These are phyloP conservation scores for Pouteria campechiana DNA, from an alignment of 179 eudicot genomes.

Conservation along the genomic window DNA sequence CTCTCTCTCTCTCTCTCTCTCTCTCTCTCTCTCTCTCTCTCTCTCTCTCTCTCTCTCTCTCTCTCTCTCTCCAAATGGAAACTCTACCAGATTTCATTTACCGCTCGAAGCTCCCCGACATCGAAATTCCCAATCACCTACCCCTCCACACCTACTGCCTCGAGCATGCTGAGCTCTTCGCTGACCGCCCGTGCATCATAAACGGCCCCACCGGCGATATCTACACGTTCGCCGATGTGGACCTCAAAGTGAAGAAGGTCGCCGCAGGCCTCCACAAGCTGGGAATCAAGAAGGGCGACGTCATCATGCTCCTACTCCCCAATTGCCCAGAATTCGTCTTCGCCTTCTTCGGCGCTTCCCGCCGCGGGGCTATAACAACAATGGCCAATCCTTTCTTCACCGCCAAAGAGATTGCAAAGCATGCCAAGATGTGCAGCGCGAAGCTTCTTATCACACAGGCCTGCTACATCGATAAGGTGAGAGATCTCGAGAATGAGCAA, in stretches of 20 bases:
- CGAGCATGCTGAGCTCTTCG: conserved; percentile 25
- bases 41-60: neutral
- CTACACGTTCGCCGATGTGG: conserved; percentile 45
- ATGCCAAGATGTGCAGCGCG: conserved; percentile 30
- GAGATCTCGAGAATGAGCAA: conserved; percentile 11
- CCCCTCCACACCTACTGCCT: conserved; percentile 68
- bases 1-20: neutral
- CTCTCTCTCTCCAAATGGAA: neutral
- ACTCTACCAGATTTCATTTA: conserved; percentile 27
- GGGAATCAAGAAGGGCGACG: conserved; percentile 49
- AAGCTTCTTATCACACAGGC: conserved; percentile 58
- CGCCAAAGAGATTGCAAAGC: conserved; percentile 50
- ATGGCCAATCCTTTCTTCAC: conserved; percentile 82
- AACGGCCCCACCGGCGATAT: conserved; percentile 34
- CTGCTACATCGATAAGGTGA: conserved; percentile 40
- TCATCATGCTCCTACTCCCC: conserved; percentile 57
- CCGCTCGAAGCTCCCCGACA: conserved; percentile 58
- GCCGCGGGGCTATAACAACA: conserved; percentile 60
- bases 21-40: neutral
- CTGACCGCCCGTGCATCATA: conserved; percentile 41
- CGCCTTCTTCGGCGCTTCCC: conserved; percentile 68
- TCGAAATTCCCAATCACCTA: conserved; percentile 44
- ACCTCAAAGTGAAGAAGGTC: conserved; percentile 31
- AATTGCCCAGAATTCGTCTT: conserved; percentile 75
- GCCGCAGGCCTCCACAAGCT: conserved; percentile 43